phyloP scores from a whole-genome alignment of 192 early-diverging fungal species.

The Podila horticola region DNA sequence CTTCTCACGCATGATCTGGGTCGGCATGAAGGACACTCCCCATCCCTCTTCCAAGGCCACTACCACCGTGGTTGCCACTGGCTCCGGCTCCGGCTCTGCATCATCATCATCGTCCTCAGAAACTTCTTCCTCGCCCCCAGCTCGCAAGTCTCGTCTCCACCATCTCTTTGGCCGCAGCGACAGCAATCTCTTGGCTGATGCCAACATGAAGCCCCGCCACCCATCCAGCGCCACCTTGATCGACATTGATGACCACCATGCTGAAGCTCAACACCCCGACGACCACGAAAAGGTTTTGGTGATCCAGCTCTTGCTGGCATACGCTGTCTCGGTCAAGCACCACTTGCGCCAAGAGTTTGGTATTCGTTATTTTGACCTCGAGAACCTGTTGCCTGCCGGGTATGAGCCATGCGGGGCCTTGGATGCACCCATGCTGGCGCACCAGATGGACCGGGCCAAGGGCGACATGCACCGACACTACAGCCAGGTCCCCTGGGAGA shows the following conservation, averaged over 20 bases:
- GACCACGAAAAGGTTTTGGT: slow-evolving; percentile 55
- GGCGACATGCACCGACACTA: slow-evolving; percentile 45
- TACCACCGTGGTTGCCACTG: neutral
- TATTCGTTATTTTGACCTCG: slow-evolving; percentile 61
- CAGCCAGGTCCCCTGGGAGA: slow-evolving; percentile 33
- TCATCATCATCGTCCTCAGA: slow-evolving; percentile 1
- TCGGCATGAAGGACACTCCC: slow-evolving; percentile 41
- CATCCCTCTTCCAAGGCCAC: neutral
- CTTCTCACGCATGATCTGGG: slow-evolving; percentile 54
- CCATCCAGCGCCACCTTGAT: slow-evolving; percentile 15
- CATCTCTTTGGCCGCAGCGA: slow-evolving; percentile 32
- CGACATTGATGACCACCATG: slow-evolving; percentile 4
- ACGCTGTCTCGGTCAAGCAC: slow-evolving; percentile 57
- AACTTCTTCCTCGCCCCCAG: neutral
- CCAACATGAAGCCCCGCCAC: neutral
- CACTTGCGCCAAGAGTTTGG: slow-evolving; percentile 66
- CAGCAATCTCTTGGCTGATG: slow-evolving; percentile 2
- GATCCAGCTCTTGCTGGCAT: slow-evolving; percentile 58
- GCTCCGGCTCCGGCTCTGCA: slow-evolving; percentile 18
- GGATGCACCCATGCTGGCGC: slow-evolving; percentile 29
- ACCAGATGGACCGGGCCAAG: slow-evolving; percentile 18
- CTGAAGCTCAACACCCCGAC: slow-evolving; percentile 3
- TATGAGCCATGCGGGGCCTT: slow-evolving; percentile 43
- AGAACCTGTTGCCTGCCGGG: slow-evolving; percentile 55
- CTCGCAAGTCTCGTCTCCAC: slow-evolving; percentile 2